A percentile compares a stretch with the other conserved stretches of the same genome.
Evolutionary conservation across 176 grass and related monocot species (phyloP).

Genomic region (Pontederia paniculata): DNA sequence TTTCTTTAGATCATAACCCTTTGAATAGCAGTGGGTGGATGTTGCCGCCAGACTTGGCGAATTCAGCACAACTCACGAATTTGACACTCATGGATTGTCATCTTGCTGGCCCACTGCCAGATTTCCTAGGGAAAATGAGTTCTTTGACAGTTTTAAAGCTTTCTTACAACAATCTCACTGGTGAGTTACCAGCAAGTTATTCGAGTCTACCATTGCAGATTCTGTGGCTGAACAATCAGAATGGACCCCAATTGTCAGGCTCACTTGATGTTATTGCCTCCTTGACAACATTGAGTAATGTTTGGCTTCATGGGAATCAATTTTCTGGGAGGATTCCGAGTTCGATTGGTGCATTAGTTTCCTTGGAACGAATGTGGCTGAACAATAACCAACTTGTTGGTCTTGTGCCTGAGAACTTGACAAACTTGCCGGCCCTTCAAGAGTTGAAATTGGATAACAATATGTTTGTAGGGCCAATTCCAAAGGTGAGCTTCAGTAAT

Average conservation of each 20-base stretch:
- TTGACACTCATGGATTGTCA: constrained; percentile 32
- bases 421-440: neutral
- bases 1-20: constrained; percentile 21
- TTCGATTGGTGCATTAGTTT: constrained; percentile 32
- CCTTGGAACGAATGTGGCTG: constrained; percentile 31
- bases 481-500: neutral
- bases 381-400: constrained; percentile 74
- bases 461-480: constrained; percentile 8
- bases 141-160: constrained; percentile 40
- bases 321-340: constrained; percentile 58
- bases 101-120: constrained; percentile 42
- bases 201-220: constrained; percentile 27
- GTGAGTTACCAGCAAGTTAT: constrained; percentile 35
- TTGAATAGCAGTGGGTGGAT: constrained; percentile 47
- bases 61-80: constrained; percentile 32
- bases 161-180: constrained; percentile 59
- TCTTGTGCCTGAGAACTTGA: constrained; percentile 28
- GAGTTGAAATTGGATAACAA: constrained; percentile 12
- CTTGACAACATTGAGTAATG: constrained; percentile 34
- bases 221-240: constrained; percentile 93
- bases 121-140: constrained; percentile 30
- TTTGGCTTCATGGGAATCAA: constrained; percentile 84
- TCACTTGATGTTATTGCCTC: constrained; percentile 39
- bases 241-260: constrained; percentile 32
- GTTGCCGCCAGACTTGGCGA: constrained; percentile 20